Evolutionary conservation across 306 rosid genomes (phyloP).

Genomic region (Cucurbita argyrosperma): DNA sequence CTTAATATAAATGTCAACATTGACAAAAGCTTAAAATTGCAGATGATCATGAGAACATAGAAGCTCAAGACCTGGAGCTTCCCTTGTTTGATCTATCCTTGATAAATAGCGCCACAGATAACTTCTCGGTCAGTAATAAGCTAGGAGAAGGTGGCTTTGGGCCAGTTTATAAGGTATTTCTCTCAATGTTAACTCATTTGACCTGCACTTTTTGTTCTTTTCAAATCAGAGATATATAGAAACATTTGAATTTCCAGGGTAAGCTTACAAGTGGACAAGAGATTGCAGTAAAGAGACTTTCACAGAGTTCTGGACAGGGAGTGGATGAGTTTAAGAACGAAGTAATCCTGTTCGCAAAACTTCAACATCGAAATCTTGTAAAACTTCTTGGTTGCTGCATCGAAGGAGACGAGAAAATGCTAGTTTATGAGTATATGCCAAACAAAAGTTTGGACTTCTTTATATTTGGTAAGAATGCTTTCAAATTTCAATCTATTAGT

Average conservation of each 20-base stretch:
- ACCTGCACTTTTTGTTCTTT: background rate
- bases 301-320: conserved; percentile 44
- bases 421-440: conserved; percentile 9
- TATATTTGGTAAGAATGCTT: conserved; percentile 35
- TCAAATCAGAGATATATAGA: background rate
- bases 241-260: conserved; percentile 25
- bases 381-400: conserved; percentile 49
- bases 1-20: background rate
- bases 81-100: conserved; percentile 26
- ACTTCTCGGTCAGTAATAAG: conserved; percentile 26
- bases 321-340: conserved; percentile 44
- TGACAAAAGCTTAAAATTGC: background rate
- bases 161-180: conserved; percentile 30
- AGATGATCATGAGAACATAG: background rate
- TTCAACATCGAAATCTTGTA: conserved; percentile 61
- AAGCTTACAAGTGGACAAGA: conserved; percentile 30
- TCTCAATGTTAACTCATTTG: background rate
- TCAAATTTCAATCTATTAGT: background rate
- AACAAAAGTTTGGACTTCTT: conserved; percentile 51
- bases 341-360: conserved; percentile 40
- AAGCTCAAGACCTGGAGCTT: conserved; percentile 25
- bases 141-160: conserved; percentile 29
- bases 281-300: conserved; percentile 53
- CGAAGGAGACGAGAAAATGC: conserved; percentile 30
- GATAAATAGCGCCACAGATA: conserved; percentile 27